Conservation (phyloP, 495 filamentous ascomycete species). For the Penicillium odoratum region DNA sequence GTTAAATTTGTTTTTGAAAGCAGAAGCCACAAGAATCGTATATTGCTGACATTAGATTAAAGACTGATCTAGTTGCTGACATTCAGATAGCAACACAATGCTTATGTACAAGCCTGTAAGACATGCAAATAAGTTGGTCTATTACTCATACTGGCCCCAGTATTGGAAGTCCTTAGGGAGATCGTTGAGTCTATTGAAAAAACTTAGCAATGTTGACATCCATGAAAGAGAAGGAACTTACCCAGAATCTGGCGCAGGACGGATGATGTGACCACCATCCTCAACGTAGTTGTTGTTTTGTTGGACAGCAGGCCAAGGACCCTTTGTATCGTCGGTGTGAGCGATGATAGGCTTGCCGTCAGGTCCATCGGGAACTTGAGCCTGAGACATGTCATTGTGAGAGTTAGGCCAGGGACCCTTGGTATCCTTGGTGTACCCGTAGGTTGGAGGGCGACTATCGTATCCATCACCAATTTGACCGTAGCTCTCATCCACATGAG, state of each 20-base stretch:
- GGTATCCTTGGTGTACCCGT: conserved; percentile 11
- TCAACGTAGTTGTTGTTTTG: conserved; percentile 17
- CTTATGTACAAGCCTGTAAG: conserved; percentile 19
- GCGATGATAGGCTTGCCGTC: conserved; percentile 4
- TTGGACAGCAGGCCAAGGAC: conserved; percentile 16
- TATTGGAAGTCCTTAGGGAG: conserved; percentile 22
- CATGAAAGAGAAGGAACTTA: conserved; percentile 5
- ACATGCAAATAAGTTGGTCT: conserved; percentile 4
- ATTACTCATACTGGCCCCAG: conserved; percentile 20
- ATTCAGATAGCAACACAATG: background rate
- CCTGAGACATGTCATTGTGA: conserved; percentile 6
- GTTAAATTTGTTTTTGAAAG: background rate
- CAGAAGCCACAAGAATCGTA: background rate
- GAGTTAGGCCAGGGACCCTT: conserved; percentile 13
- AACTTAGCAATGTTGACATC: background rate
- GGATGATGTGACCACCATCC: conserved; percentile 9
- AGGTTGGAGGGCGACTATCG: conserved; percentile 9
- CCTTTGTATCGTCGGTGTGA: conserved; percentile 10
- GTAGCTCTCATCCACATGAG: conserved; percentile 11
- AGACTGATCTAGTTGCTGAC: background rate
- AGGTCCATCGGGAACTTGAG: conserved; percentile 6
- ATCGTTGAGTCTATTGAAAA: conserved; percentile 9
- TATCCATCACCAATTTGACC: conserved; percentile 13
- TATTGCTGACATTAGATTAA: conserved; percentile 7
- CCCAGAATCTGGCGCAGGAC: conserved; percentile 19